A percentile compares a stretch with the other conserved stretches of the same genome.
Evolutionary conservation across 2,329 filamentous ascomycete genomes (phyloP).

Genomic region (Apiospora kogelbergensis): DNA sequence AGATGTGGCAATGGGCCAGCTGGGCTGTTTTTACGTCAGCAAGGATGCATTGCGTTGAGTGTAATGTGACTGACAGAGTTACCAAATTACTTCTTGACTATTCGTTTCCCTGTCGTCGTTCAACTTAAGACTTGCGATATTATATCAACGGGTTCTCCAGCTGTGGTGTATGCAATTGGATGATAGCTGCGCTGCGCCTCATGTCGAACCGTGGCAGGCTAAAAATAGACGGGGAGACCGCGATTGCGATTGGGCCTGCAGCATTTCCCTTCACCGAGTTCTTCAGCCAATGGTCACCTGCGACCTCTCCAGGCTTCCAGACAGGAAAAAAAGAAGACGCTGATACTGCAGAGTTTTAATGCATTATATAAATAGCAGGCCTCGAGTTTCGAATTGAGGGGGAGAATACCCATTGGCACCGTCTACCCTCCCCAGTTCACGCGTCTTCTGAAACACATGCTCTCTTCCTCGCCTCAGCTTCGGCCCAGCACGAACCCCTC

Average conservation of each 20-base stretch:
- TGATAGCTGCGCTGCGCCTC: not conserved
- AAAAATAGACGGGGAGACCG: not conserved
- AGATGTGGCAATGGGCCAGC: too few species aligned
- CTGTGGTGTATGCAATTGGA: not conserved
- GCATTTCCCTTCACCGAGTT: not conserved
- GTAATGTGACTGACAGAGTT: too few species aligned
- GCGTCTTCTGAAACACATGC: slow-evolving; percentile 2
- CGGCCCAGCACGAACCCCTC: not conserved
- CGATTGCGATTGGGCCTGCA: not conserved
- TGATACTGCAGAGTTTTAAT: slow-evolving; percentile 1
- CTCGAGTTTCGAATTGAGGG: slow-evolving; percentile 3
- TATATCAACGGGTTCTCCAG: not conserved
- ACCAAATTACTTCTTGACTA: too few species aligned
- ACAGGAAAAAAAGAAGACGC: not conserved
- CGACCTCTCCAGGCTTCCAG: not conserved
- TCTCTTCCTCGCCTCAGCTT: not conserved
- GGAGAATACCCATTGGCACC: not conserved
- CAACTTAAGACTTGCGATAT: not conserved
- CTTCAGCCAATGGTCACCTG: not conserved
- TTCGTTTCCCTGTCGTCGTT: too few species aligned
- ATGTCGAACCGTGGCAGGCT: not conserved
- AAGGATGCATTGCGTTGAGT: too few species aligned
- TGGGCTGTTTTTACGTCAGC: too few species aligned
- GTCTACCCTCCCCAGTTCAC: not conserved
- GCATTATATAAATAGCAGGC: slow-evolving; percentile 9